Base-by-base conservation (phyloP, 306 rosid species). In the Corylus heterophylla region DNA sequence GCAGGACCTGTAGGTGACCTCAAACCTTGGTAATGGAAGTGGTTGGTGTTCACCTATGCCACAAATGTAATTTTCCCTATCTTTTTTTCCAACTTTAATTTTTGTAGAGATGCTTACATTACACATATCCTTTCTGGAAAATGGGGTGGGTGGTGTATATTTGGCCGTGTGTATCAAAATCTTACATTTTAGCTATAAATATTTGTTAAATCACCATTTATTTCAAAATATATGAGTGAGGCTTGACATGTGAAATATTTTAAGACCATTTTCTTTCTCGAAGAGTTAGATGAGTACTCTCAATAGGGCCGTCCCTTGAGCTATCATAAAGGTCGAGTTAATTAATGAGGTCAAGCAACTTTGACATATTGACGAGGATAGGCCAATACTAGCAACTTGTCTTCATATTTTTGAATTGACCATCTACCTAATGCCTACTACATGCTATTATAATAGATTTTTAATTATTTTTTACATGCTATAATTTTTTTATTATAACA, bases 1-100 rank as follows among this genome's bases (percentile, higher is more conserved):
- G 91, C 98, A 5, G 98, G 98, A 7, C 97, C 98, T 17, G 94
- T 90, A 39, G 94, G 92, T 37, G 98, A 92, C 83, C 82, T 92
- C 75, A 92, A 92, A 82, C 97, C 96, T 54, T 92, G 96, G 97
- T 92, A 88, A 18, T 2, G 13, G 29, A 68, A 39, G 2, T 29
- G 69, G 69, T 29, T 29, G 11, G 8, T 7, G n/a, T 31, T 63
- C 45, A 6, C 69, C 44, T 29, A 63, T 31, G 2, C 47, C 47
- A 14, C 45, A 63, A 12, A 14, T 13, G 47, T 63, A 31, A 62
- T 62, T 62, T 59, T 12, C 13, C 69, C 69, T 13, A 0, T 10
- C 11, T 59, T 42, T 61, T 4, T 27, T 8, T 48, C 11, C 25
- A 31, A 63, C 47, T 63, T 35, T 63, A 63, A 29, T 63, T 14